These are phyloP conservation scores for Microdochium bolleyi DNA, from an alignment of 2,329 filamentous ascomycete species.

Conservation along the genomic window DNA sequence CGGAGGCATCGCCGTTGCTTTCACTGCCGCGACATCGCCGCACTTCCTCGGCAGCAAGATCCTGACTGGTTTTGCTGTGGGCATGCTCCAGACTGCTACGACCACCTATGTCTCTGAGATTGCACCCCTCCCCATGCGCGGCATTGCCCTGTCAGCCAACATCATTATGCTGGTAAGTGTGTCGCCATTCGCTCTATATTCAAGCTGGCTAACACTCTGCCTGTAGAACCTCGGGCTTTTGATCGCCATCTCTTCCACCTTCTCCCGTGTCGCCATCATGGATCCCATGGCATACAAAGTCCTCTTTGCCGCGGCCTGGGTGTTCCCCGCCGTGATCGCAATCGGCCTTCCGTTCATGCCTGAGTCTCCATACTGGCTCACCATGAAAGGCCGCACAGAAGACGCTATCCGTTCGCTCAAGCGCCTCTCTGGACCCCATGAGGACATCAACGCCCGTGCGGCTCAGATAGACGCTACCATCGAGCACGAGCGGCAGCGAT, in stretches of 20 bases:
- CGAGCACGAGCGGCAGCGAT: not conserved
- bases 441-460: not conserved
- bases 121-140: constrained; percentile 6
- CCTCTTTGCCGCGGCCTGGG: constrained; percentile 7
- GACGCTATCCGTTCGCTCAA: constrained; percentile 23
- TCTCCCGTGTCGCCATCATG: constrained; percentile 9
- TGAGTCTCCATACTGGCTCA: constrained; percentile 32
- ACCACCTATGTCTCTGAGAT: constrained; percentile 10
- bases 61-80: constrained; percentile 9
- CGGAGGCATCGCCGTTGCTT: constrained; percentile 10
- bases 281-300: constrained; percentile 7
- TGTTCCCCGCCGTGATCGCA: constrained; percentile 5
- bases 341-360: constrained; percentile 24
- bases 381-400: constrained; percentile 22
- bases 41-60: constrained; percentile 14
- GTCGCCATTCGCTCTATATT: no score
- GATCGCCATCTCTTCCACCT: constrained; percentile 6
- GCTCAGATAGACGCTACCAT: constrained; percentile 3
- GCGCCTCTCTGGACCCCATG: constrained; percentile 13
- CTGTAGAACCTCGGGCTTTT: constrained; percentile 3
- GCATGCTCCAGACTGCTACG: constrained; percentile 8
- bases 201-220: no score
- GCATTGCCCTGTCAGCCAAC: constrained; percentile 9
- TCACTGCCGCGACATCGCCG: constrained; percentile 5
- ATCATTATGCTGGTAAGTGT: constrained; percentile 4